A percentile compares a stretch with the other conserved stretches of the same genome.
phyloP scores from a whole-genome alignment of 1,284 basidiomycete species.

The Melampsora americana region DNA sequence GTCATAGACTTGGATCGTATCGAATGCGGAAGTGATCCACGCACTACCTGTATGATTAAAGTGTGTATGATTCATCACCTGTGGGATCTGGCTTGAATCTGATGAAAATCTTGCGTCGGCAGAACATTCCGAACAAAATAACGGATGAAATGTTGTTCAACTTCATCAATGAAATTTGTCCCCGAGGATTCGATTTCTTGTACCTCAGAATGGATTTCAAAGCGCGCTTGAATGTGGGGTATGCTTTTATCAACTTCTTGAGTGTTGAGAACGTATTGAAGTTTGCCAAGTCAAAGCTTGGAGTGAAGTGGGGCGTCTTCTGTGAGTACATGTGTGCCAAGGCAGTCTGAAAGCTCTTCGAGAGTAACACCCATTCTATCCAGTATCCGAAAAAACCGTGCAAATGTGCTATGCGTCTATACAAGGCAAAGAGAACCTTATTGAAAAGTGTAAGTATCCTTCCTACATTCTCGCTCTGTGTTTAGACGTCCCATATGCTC shows the following conservation, averaged over 20 bases:
- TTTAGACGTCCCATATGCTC: constrained; percentile 27
- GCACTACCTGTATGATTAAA: constrained; percentile 44
- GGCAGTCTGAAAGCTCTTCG: too few relatives aligned
- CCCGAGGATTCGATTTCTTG: constrained; percentile 41
- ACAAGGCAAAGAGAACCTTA: constrained; percentile 61
- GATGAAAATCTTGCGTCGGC: not conserved
- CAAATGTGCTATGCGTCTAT: constrained; percentile 83
- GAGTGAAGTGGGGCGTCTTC: constrained; percentile 67
- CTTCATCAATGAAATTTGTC: constrained; percentile 38
- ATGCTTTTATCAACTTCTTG: constrained; percentile 67
- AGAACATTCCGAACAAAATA: constrained; percentile 45
- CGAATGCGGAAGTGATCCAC: constrained; percentile 42
- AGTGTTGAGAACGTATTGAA: constrained; percentile 63
- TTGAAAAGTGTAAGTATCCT: constrained; percentile 34
- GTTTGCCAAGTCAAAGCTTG: constrained; percentile 70
- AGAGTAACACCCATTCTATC: constrained; percentile 58
- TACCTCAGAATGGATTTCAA: constrained; percentile 44
- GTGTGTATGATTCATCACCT: not conserved
- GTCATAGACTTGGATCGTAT: constrained; percentile 44
- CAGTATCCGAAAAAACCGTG: constrained; percentile 76
- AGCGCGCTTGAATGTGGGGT: constrained; percentile 42
- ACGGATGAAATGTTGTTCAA: constrained; percentile 43
- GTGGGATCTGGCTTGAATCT: not conserved
- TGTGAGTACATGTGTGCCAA: constrained; percentile 51
- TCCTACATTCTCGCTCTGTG: constrained; percentile 18